phyloP scores from a whole-genome alignment of 768 basidiomycete genomes.

The Ramaria sp. region DNA sequence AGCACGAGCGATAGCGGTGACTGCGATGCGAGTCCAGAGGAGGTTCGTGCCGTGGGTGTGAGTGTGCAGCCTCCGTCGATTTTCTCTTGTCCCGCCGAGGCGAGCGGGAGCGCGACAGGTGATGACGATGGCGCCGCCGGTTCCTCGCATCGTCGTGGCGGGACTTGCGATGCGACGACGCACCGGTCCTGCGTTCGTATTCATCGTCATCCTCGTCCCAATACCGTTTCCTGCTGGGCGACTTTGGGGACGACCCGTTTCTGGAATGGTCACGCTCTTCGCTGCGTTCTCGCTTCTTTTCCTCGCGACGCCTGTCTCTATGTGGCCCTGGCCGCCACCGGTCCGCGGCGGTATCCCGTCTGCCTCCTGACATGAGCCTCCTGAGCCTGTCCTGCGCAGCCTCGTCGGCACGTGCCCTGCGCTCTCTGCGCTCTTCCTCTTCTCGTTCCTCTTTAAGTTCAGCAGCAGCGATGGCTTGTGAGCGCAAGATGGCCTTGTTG shows the following conservation, averaged over 20 bases:
- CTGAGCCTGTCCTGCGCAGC: slow-evolving; percentile 58
- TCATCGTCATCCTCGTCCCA: slow-evolving; percentile 11
- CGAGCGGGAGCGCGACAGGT: slow-evolving; percentile 15
- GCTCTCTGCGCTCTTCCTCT: slow-evolving; percentile 16
- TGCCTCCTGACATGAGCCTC: slow-evolving; percentile 24
- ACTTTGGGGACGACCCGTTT: slow-evolving; percentile 21
- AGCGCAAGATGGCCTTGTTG: slow-evolving; percentile 59
- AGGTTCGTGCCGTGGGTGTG: neutral
- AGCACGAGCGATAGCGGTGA: neutral
- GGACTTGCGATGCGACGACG: neutral
- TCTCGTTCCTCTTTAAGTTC: slow-evolving; percentile 15
- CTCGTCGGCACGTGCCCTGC: slow-evolving; percentile 61
- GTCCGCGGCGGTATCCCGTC: slow-evolving; percentile 9
- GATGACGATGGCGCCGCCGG: slow-evolving; percentile 16
- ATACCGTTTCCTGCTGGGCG: slow-evolving; percentile 9
- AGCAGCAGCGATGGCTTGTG: slow-evolving; percentile 22
- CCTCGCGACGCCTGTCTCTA: slow-evolving; percentile 22
- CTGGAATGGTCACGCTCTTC: slow-evolving; percentile 31
- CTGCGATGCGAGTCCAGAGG: neutral
- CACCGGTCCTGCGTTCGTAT: slow-evolving; percentile 1
- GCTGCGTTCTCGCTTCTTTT: too few relatives aligned
- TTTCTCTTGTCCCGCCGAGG: slow-evolving; percentile 5
- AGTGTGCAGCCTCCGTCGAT: neutral
- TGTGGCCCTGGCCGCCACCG: slow-evolving; percentile 17
- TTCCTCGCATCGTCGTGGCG: too few relatives aligned